A percentile compares a stretch with the other conserved stretches of the same genome.
These are phyloP conservation scores for Leccinum ochraceum DNA, from an alignment of 768 basidiomycete species.

Conservation along the genomic window DNA sequence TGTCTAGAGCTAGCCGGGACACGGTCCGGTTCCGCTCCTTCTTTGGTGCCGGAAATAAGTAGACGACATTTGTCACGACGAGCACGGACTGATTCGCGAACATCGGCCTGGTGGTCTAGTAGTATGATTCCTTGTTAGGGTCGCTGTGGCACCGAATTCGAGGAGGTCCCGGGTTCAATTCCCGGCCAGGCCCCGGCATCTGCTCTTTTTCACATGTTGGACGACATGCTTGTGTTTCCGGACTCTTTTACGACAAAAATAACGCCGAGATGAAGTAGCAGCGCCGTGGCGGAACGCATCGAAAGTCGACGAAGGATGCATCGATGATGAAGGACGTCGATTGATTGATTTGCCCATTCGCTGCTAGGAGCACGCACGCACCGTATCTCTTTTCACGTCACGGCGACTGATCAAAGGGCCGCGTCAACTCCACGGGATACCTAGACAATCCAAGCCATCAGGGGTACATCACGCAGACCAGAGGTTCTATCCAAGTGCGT, in stretches of 20 bases:
- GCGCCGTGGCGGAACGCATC: conserved; percentile 15
- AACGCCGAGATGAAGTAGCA: conserved; percentile 38
- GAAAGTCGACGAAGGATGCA: conserved; percentile 16
- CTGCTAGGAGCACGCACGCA: conserved; percentile 9
- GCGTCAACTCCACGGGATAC: conserved; percentile 33
- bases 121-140: conserved; percentile 69
- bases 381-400: conserved; percentile 45
- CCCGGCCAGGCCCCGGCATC: conserved; percentile 62
- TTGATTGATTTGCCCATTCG: conserved; percentile 27
- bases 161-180: conserved; percentile 91
- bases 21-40: not conserved
- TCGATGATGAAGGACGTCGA: conserved; percentile 12
- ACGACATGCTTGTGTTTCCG: conserved; percentile 4
- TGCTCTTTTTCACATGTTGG: not conserved
- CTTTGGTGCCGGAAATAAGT: not conserved
- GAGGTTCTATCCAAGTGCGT: conserved; percentile 12
- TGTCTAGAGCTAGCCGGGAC: not conserved
- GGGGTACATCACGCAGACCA: conserved; percentile 35
- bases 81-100: not conserved
- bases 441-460: conserved; percentile 30
- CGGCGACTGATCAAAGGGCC: conserved; percentile 41
- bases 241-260: conserved; percentile 9
- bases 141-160: conserved; percentile 27
- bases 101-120: conserved; percentile 59
- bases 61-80: not conserved